phyloP scores from a whole-genome alignment of 83 land plant species.

The Isoetes engelmannii region DNA sequence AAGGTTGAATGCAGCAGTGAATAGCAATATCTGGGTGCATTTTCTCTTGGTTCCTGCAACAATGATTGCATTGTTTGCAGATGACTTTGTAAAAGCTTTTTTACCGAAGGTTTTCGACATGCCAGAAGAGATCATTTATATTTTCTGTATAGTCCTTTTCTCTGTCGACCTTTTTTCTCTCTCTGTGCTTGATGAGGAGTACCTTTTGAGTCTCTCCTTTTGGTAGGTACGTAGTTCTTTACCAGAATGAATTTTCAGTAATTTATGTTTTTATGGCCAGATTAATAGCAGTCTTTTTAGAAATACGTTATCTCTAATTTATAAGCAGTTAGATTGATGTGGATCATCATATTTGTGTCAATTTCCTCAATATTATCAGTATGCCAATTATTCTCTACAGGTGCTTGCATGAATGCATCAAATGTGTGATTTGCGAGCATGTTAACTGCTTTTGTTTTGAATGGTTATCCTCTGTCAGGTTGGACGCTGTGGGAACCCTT shows the following conservation, averaged over 20 bases:
- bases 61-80: conserved; percentile 4
- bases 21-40: conserved; percentile 4
- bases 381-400: background rate
- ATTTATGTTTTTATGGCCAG: no score
- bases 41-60: background rate
- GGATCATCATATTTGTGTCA: no score
- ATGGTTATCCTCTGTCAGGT: background rate
- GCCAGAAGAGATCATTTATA: background rate
- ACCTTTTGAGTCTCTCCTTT: conserved; percentile 10
- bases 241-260: no score
- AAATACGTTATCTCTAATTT: no score
- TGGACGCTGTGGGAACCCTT: conserved; percentile 2
- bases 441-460: background rate
- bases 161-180: conserved; percentile 1
- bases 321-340: no score
- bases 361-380: background rate
- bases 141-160: background rate
- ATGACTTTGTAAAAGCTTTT: background rate
- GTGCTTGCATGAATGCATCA: background rate
- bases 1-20: background rate
- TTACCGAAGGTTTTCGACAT: background rate
- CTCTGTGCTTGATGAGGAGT: background rate
- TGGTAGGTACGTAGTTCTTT: conserved; percentile 12
- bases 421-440: background rate
- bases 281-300: no score